Conservation (phyloP, 192 early-diverging fungal genomes). For the Funneliformis geosporum region DNA sequence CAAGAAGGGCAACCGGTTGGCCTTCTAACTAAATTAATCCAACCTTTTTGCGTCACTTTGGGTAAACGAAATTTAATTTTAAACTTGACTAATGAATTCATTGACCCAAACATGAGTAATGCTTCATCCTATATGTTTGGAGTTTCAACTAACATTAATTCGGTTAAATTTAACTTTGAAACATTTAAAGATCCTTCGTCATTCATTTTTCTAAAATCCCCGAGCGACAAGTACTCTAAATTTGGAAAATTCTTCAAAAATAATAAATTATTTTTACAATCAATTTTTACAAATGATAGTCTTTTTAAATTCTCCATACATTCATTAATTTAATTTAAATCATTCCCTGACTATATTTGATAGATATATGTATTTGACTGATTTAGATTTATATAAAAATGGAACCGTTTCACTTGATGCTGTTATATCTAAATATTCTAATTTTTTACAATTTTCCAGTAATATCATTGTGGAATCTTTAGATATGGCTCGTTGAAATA, state of each 20-base stretch:
- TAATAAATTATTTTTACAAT: conserved; percentile 14
- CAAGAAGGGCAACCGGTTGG: conserved; percentile 2
- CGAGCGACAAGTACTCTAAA: conserved; percentile 7
- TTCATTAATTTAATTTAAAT: conserved; percentile 2
- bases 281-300: conserved; percentile 17
- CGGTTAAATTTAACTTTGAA: not conserved
- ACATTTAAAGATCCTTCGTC: conserved; percentile 17
- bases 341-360: not conserved
- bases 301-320: conserved; percentile 19
- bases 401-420: not conserved
- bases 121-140: conserved; percentile 17
- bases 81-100: conserved; percentile 18
- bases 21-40: conserved; percentile 22
- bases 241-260: conserved; percentile 22
- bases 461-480: not conserved
- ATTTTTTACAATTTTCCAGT: conserved; percentile 13
- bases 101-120: not conserved
- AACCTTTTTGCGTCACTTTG: conserved; percentile 27
- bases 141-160: conserved; percentile 8
- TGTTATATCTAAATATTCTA: conserved; percentile 6
- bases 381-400: conserved; percentile 1
- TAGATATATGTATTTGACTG: conserved; percentile 4
- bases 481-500: not conserved
- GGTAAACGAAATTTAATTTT: not conserved
- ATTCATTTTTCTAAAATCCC: conserved; percentile 8